Base-by-base conservation (phyloP, 257 asterid species). In the Solanum bulbocastanum region DNA sequence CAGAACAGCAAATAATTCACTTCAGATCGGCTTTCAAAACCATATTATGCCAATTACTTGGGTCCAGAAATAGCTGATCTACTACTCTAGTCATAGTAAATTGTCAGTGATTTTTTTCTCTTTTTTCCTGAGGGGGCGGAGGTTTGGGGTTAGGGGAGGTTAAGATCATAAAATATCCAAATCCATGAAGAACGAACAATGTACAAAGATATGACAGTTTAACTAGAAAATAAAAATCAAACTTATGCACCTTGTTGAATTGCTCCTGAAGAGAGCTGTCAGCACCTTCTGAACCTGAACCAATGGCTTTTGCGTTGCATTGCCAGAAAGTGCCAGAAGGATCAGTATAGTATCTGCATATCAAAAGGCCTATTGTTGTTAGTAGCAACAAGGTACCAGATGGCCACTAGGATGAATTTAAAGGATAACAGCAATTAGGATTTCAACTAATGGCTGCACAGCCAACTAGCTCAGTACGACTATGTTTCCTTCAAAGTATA, bases 231-330 rank as follows among this genome's bases (percentile, higher is more conserved):
- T 27, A 44, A 79, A 46, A 32, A 56, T 46, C 40, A 18, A 49
- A 46, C 9, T 30, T 52, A 3, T 10, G 10, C 92, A 95, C 99
- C 95, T 95, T 92, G 91, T 94, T 94, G 83, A 84, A 96, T 88
- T 95, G 99, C 98, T 96, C 99, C 87, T 95, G 99, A 94, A 96
- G 90, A 84, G 99, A 94, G 94, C 99, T 96, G 90, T 96, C 99
- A 88, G 99, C 99, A 36, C 99, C 99, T 94, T 95, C 98, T 3
- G 98, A 96, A 75, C 98, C 98, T 23, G 98, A 95, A n/a, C 98
- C 99, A 83, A 96, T 96, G 87, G 99, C 98, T 88, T 96, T 96
- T 73, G 98, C 98, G 90, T 94, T 94, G 89, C 98, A 95, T 90
- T 95, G 98, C 98, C 98, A 96, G 93, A 96, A 96, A 40, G 99